A percentile compares a stretch with the other conserved stretches of the same genome.
Conservation (phyloP, 176 grass and related monocot genomes). For the Cenchrus americanus region DNA sequence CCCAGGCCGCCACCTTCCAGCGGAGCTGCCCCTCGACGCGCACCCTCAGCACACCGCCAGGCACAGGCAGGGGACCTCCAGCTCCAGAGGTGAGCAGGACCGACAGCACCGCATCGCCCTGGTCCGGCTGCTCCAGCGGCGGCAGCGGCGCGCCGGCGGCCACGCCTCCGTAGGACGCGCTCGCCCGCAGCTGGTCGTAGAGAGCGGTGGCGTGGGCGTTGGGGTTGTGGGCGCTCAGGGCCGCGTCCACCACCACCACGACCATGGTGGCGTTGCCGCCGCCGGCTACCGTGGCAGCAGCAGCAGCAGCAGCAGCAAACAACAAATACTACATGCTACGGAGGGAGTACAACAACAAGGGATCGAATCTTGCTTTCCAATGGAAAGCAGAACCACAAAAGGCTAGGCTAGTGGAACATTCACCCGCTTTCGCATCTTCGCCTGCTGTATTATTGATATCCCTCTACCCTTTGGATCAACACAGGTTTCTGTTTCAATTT, state of each 20-base stretch:
- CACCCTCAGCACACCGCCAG: conserved; percentile 45
- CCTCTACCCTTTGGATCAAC: too few species aligned
- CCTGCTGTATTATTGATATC: too few species aligned
- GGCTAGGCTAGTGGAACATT: too few species aligned
- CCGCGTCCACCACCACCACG: conserved; percentile 50
- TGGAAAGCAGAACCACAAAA: too few species aligned
- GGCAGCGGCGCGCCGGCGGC: conserved; percentile 40
- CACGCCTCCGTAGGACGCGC: conserved; percentile 59
- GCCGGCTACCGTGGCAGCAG: conserved; percentile 25
- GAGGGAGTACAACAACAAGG: too few species aligned
- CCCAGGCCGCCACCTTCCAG: conserved; percentile 76
- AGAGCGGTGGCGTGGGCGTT: conserved; percentile 65
- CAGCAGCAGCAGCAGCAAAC: too few species aligned
- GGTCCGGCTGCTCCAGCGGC: conserved; percentile 48
- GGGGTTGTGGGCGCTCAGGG: conserved; percentile 67
- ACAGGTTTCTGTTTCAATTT: too few species aligned
- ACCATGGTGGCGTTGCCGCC: background rate
- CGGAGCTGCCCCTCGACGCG: conserved; percentile 62
- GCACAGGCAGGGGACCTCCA: background rate
- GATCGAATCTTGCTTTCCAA: too few species aligned
- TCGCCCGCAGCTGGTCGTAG: conserved; percentile 60
- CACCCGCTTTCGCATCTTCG: too few species aligned
- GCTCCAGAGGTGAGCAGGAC: conserved; percentile 36
- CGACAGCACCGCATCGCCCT: conserved; percentile 51
- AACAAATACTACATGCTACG: background rate